Evolutionary conservation across 352 stramenopile species (phyloP), one percentile per base, ranked within the genome.

Genomic region (Phytophthora crassamura): DNA sequence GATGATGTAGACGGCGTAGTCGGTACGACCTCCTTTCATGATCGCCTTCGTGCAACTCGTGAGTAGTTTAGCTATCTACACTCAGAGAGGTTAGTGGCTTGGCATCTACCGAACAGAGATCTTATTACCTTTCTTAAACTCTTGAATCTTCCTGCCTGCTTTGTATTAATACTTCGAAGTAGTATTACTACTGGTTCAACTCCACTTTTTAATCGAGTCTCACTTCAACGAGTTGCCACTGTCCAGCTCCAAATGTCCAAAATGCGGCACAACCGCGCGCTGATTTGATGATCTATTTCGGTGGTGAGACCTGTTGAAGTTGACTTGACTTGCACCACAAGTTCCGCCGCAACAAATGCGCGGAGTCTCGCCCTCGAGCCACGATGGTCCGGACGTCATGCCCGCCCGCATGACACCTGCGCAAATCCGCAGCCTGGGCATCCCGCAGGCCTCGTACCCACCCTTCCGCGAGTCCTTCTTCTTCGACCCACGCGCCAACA

Each of bases 1-100:
- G 77, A 96, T 96, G 86, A 95, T 95, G 87, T 95, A 95, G 76
- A 86, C 56, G 32, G 73, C 58, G 69, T 79, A 70, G 53, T 66
- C 42, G 46, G 70, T 75, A 72, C 65, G 74, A 60, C 65, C 62
- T 69, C 62, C 60, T 74, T 82, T 69, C 69, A 32, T 73, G 69
- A 77, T 57, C 64, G 64, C 51, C 55, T 75, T 64, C 46, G 56
- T 76, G 50, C 54, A 72, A 65, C 59, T 69, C 60, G 59, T 77
- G 74, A 67, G 76, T 82, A 88, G 71, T 71, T 84, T 84, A 80
- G 84, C 80, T 82, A 83, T 83, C 70, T 72, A 78, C 78, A 67
- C 64, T 75, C 72, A 70, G 46, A 64, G 78, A 87, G 73, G 73
- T 76, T 75, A 77, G 80, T 82, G 69, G 70, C 75, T 74, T 64